Evolutionary conservation across 495 filamentous ascomycete species (phyloP), one percentile per base, ranked within the genome.

Genomic region (Talaromyces nanjingensis): DNA sequence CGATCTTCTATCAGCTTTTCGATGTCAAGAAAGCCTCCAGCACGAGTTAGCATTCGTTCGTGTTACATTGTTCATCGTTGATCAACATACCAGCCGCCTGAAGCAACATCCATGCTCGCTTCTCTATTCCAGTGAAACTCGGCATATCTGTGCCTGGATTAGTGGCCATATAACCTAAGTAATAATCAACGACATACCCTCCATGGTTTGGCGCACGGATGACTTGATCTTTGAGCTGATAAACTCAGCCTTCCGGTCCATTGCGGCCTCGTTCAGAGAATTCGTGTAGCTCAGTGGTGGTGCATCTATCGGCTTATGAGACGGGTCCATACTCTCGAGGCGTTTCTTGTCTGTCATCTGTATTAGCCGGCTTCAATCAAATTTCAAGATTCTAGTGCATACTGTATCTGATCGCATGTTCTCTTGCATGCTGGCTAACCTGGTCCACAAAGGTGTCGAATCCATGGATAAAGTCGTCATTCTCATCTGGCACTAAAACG

Each of bases 1-100:
- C 72, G 69, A 61, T 72, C 63, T 63, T 75, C 73, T 47, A 75
- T 73, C n/a, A 75, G 14, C 61, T 75, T 74, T 25, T 75, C 72
- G 16, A 77, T 74, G 60, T 79, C 76, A 8, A 79, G 73, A 16
- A 76, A 75, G 0, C 72, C 69, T 70, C n/a, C 45, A 20, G 16
- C 45, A 49, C 8, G 22, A 65, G 2, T 55, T n/a, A 55, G 52
- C 24, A 16, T 27, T 29, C 25, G 11, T 29, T 4, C 6, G 2
- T 24, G 52, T 16, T 14, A 55, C 18, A 2, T 31, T 64, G 4
- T 18, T 25, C 47, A 33, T 16, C 4, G 37, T 7, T 27, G 5
- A 33, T 55, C 63, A 39, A 8, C 66, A 63, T 68, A 1, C 72
- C 69, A 33, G 61, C 63, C 20, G 63, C 63, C 60, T 73, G 70